These are phyloP conservation scores for Berkeleyomyces rouxiae DNA, from an alignment of 2,329 filamentous ascomycete genomes.

Conservation along the genomic window DNA sequence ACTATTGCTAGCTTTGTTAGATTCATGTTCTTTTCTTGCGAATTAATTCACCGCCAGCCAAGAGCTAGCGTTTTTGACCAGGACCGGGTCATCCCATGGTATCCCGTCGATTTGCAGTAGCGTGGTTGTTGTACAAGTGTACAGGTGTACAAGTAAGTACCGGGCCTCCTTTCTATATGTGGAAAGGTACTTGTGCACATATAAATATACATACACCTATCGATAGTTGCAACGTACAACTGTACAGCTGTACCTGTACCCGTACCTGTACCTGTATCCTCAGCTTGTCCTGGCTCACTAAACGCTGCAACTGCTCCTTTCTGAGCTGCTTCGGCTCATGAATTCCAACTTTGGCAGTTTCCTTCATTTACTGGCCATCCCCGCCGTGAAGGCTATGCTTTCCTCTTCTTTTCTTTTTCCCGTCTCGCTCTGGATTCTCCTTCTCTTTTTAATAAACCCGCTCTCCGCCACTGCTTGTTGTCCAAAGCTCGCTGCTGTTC, in stretches of 20 bases:
- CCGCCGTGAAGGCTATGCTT: not conserved
- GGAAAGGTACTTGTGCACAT: not conserved
- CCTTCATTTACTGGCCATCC: not conserved
- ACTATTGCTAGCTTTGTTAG: not conserved
- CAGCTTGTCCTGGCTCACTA: not conserved
- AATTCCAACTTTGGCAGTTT: not conserved
- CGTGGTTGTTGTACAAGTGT: too few species aligned
- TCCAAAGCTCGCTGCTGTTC: not conserved
- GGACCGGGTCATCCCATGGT: slow-evolving; percentile 1
- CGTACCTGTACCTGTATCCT: not conserved
- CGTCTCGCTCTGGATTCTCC: slow-evolving; percentile 14
- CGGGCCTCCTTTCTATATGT: not conserved
- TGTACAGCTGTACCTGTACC: too few species aligned
- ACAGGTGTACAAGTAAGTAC: too few species aligned
- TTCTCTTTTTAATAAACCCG: slow-evolving; percentile 15
- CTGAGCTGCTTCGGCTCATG: not conserved
- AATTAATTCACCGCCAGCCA: slow-evolving; percentile 1
- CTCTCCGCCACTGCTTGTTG: slow-evolving; percentile 14
- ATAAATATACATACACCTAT: not conserved
- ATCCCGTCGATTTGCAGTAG: not conserved
- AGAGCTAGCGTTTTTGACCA: not conserved
- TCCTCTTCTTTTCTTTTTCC: slow-evolving; percentile 12
- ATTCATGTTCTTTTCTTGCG: not conserved
- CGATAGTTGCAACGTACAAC: not conserved
- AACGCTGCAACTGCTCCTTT: not conserved